Percentiles rank a stretch among this genome's conserved stretches.
These are phyloP conservation scores for Paxillus rubicundulus DNA, from an alignment of 768 basidiomycete species.

Conservation along the genomic window DNA sequence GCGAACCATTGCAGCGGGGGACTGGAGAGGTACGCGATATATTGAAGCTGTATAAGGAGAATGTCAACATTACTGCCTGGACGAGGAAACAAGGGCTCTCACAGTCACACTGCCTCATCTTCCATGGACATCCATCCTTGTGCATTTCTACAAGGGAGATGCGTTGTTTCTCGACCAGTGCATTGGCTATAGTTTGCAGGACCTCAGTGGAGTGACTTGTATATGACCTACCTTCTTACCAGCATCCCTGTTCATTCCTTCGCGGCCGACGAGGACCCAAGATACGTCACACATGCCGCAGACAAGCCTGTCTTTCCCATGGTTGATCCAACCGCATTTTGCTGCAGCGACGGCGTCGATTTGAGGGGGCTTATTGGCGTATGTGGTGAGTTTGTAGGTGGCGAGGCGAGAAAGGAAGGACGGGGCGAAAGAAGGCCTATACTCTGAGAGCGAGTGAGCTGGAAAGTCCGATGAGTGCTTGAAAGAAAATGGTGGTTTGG, in stretches of 20 bases:
- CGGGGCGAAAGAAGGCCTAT: slow-evolving; percentile 72
- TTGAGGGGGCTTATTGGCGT: slow-evolving; percentile 69
- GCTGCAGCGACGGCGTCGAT: slow-evolving; percentile 80
- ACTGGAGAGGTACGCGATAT: slow-evolving; percentile 70
- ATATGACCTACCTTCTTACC: slow-evolving; percentile 51
- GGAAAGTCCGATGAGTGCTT: slow-evolving; percentile 33
- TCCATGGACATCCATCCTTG: slow-evolving; percentile 86
- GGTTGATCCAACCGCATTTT: slow-evolving; percentile 81
- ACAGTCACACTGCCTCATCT: slow-evolving; percentile 77
- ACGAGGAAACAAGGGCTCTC: slow-evolving; percentile 21
- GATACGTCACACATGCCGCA: slow-evolving; percentile 70
- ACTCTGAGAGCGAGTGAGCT: slow-evolving; percentile 48
- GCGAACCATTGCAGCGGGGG: slow-evolving; percentile 60
- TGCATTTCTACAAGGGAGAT: slow-evolving; percentile 63
- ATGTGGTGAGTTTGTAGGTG: slow-evolving; percentile 78
- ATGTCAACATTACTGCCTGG: not conserved
- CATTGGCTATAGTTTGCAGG: slow-evolving; percentile 46
- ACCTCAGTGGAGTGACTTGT: slow-evolving; percentile 12
- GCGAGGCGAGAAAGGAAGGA: slow-evolving; percentile 72
- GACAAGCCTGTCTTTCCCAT: slow-evolving; percentile 75
- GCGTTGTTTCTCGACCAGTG: slow-evolving; percentile 73
- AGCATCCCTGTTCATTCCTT: slow-evolving; percentile 73
- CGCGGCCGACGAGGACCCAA: slow-evolving; percentile 70
- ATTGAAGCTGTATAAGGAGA: slow-evolving; percentile 48
- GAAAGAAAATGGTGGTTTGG: slow-evolving; percentile 50